A percentile compares a stretch with the other conserved stretches of the same genome.
phyloP scores from a whole-genome alignment of 495 filamentous ascomycete species.

The Choiromyces venosus region DNA sequence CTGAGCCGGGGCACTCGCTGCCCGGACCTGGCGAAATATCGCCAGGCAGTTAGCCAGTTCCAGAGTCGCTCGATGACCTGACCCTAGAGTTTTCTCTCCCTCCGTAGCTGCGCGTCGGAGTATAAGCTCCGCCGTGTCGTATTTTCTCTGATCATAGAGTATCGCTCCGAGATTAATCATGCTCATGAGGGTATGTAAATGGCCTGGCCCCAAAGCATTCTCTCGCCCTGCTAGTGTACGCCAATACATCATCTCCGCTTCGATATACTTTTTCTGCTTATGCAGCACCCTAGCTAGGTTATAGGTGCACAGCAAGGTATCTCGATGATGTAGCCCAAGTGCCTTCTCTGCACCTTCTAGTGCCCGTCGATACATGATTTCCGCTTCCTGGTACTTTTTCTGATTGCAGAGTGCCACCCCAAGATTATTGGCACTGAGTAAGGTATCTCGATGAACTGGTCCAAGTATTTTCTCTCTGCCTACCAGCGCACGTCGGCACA shows the following conservation, averaged over 20 bases:
- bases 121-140: neutral
- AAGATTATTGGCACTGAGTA: conserved; percentile 6
- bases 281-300: conserved; percentile 20
- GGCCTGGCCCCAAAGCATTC: conserved; percentile 27
- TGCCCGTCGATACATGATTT: conserved; percentile 31
- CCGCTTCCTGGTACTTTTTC: conserved; percentile 35
- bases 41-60: too few relatives aligned
- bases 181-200: conserved; percentile 16
- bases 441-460: conserved; percentile 27
- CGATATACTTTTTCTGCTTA: conserved; percentile 13
- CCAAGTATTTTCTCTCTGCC: conserved; percentile 26
- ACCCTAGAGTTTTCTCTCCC: too few relatives aligned
- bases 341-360: conserved; percentile 23
- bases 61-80: too few relatives aligned
- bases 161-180: conserved; percentile 2
- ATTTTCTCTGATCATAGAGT: neutral
- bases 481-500: conserved; percentile 27
- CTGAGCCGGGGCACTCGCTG: too few relatives aligned
- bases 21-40: too few relatives aligned
- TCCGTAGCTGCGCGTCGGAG: too few relatives aligned
- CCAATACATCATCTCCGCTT: conserved; percentile 11
- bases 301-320: conserved; percentile 15
- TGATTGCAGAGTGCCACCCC: conserved; percentile 10
- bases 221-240: conserved; percentile 22
- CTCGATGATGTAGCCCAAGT: conserved; percentile 29